A percentile compares a stretch with the other conserved stretches of the same genome.
These are phyloP conservation scores for Cryptococcus amylolentus DNA, from an alignment of 1,284 basidiomycete species.

Conservation along the genomic window DNA sequence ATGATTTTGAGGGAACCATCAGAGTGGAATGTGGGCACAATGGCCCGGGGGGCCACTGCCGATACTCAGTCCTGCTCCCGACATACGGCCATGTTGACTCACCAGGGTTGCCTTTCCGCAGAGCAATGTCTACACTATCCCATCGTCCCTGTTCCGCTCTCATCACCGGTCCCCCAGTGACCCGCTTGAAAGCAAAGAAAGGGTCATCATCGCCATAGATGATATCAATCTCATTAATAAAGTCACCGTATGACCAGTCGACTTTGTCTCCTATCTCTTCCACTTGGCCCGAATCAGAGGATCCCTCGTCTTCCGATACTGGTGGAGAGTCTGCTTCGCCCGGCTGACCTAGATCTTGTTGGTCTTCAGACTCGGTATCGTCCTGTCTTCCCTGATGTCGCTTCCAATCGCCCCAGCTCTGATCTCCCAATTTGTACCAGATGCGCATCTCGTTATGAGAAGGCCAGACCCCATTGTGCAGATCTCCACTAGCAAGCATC, in stretches of 20 bases:
- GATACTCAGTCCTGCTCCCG: neutral
- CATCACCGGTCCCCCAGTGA: conserved; percentile 58
- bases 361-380: neutral
- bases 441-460: conserved; percentile 58
- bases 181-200: conserved; percentile 76
- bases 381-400: neutral
- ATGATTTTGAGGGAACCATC: conserved; percentile 82
- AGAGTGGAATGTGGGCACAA: conserved; percentile 71
- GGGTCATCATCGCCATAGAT: conserved; percentile 73
- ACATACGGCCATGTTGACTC: conserved; percentile 10
- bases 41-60: conserved; percentile 63
- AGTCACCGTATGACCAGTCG: conserved; percentile 27
- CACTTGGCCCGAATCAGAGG: conserved; percentile 5
- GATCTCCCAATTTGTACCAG: conserved; percentile 62
- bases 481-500: conserved; percentile 36
- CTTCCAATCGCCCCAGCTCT: conserved; percentile 11
- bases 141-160: conserved; percentile 34
- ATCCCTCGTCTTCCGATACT: neutral
- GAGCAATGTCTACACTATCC: conserved; percentile 43
- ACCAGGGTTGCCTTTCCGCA: conserved; percentile 39
- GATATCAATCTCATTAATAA: conserved; percentile 85
- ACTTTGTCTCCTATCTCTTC: conserved; percentile 57
- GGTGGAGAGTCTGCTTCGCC: neutral
- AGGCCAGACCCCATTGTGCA: conserved; percentile 46
- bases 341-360: neutral